These are phyloP conservation scores for Yarrowia porcina DNA, from an alignment of 805 yeast species.

Conservation along the genomic window DNA sequence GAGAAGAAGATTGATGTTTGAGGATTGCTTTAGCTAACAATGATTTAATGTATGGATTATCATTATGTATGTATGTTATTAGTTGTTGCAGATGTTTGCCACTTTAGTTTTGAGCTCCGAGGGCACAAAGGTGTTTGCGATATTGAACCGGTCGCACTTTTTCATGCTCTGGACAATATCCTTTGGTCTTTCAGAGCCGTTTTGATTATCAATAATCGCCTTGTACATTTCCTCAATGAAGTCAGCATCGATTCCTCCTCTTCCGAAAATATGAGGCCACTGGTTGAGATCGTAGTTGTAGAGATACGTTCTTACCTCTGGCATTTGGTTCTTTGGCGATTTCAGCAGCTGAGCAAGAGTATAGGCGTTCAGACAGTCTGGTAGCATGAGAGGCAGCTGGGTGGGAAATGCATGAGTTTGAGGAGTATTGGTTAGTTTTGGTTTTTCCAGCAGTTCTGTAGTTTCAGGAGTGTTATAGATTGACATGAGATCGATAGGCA, in stretches of 20 bases:
- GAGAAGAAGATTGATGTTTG: constrained; percentile 18
- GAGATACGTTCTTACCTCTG: constrained; percentile 28
- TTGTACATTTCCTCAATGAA: constrained; percentile 31
- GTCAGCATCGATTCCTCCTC: constrained; percentile 32
- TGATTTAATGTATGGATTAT: constrained; percentile 8
- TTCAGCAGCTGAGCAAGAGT: constrained; percentile 30
- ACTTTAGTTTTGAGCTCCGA: neutral
- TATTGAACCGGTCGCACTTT: constrained; percentile 24
- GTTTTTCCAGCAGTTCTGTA: neutral
- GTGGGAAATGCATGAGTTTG: neutral
- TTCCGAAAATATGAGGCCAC: constrained; percentile 17
- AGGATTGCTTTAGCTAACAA: constrained; percentile 1
- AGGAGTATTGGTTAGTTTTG: neutral
- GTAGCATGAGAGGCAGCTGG: constrained; percentile 19
- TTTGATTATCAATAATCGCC: constrained; percentile 16
- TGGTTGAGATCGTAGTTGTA: constrained; percentile 25
- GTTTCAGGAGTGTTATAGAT: constrained; percentile 2
- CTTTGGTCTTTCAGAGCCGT: neutral
- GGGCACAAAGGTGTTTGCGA: constrained; percentile 25
- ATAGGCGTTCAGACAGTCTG: constrained; percentile 27
- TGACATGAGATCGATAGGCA: neutral
- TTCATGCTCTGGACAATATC: constrained; percentile 15
- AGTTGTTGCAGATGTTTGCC: neutral
- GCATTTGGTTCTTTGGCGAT: constrained; percentile 26
- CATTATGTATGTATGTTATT: neutral